Conservation (phyloP, 768 basidiomycete species). For the Kwoniella sp. region DNA sequence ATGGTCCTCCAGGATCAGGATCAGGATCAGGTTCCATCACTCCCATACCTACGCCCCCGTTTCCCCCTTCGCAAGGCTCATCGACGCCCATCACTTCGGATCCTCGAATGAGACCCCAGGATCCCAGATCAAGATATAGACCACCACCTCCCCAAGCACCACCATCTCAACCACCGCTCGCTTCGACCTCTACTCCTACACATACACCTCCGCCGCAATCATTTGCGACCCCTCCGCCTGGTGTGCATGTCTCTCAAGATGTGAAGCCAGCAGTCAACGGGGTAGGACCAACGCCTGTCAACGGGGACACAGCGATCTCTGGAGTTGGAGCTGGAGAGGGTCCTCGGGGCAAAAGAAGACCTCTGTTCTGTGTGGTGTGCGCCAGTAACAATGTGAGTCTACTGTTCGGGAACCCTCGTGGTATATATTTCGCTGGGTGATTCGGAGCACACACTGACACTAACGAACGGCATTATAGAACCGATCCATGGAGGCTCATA, state of each 20-base stretch:
- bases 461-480: slow-evolving; percentile 68
- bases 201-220: slow-evolving; percentile 28
- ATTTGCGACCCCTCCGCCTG: slow-evolving; percentile 12
- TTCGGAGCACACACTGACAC: slow-evolving; percentile 7
- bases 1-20: background rate
- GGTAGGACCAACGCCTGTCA: background rate
- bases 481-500: slow-evolving; percentile 97
- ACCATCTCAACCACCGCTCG: background rate
- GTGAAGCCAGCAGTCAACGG: slow-evolving; percentile 20
- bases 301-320: slow-evolving; percentile 3
- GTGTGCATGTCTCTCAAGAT: slow-evolving; percentile 9
- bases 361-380: slow-evolving; percentile 95
- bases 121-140: slow-evolving; percentile 33
- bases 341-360: slow-evolving; percentile 60
- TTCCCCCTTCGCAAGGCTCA: slow-evolving; percentile 6
- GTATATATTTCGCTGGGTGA: no score
- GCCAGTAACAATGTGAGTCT: slow-evolving; percentile 91
- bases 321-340: slow-evolving; percentile 12
- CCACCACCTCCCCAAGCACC: background rate
- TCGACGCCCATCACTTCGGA: slow-evolving; percentile 7
- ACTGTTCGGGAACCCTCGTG: slow-evolving; percentile 10
- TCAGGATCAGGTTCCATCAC: background rate
- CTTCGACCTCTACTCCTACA: slow-evolving; percentile 16
- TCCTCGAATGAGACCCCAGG: slow-evolving; percentile 38
- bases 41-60: slow-evolving; percentile 17